phyloP scores from a whole-genome alignment of 1,139 yeast species.

The Hansenula lynferdii region DNA sequence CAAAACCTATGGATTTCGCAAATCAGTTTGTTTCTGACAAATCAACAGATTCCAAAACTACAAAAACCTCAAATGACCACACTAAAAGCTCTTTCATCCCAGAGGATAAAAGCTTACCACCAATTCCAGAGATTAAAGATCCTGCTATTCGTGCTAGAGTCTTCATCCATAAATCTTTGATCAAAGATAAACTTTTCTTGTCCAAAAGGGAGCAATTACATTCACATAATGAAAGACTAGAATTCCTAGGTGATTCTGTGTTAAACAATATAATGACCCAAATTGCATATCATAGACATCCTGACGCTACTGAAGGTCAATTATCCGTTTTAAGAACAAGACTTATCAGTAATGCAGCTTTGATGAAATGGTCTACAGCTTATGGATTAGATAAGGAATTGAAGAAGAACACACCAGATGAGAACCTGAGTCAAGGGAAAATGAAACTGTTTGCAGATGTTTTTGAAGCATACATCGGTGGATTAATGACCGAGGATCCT shows the following conservation, averaged over 20 bases:
- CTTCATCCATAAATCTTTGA: slow-evolving; percentile 75
- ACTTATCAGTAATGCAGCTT: slow-evolving; percentile 68
- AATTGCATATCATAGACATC: slow-evolving; percentile 61
- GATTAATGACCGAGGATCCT: slow-evolving; percentile 17
- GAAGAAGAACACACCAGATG: slow-evolving; percentile 32
- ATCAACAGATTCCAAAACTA: neutral
- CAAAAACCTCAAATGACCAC: neutral
- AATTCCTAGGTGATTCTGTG: slow-evolving; percentile 90
- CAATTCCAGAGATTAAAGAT: slow-evolving; percentile 63
- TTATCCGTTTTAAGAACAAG: slow-evolving; percentile 66
- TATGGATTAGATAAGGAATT: slow-evolving; percentile 69
- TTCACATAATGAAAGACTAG: slow-evolving; percentile 84
- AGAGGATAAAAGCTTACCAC: slow-evolving; percentile 40
- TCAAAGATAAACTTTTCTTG: slow-evolving; percentile 54
- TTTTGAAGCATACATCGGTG: slow-evolving; percentile 24
- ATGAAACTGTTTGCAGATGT: slow-evolving; percentile 23
- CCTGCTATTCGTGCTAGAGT: slow-evolving; percentile 61
- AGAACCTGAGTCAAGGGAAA: slow-evolving; percentile 25
- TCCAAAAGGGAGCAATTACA: slow-evolving; percentile 52
- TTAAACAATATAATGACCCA: slow-evolving; percentile 69
- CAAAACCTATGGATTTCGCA: slow-evolving; percentile 7
- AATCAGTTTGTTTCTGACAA: slow-evolving; percentile 1
- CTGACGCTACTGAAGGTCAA: slow-evolving; percentile 76
- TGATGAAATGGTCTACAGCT: slow-evolving; percentile 63
- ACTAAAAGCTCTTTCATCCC: neutral